Evolutionary conservation across 805 yeast genomes (phyloP), one percentile per base, ranked within the genome.

Genomic region (Nakazawaea wyomingensis): DNA sequence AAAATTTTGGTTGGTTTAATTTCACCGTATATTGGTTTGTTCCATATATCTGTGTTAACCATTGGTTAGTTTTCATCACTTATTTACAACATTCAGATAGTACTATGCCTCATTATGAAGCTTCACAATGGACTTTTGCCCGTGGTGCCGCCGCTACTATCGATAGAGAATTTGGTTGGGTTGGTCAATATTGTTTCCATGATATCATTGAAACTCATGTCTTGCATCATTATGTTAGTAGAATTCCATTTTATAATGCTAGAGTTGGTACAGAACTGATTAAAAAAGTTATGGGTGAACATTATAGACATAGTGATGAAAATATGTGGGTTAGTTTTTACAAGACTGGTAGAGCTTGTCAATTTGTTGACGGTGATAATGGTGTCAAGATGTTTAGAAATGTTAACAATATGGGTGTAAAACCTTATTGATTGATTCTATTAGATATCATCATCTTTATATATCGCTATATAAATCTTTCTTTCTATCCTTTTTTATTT

Each of bases 191-290:
- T 72, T 68, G 84, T 55, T 82, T 86, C 79, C 96, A 86, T 64
- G 95, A 85, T 61, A 86, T 86, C 57, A 85, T 86, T 57, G 96
- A 86, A 68, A 87, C 96, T 41, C 96, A 86, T 60, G 95, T 87
- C 43, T 72, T 83, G 55, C 96, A 86, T 67, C 96, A 86, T 66
- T 87, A 76, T 62, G 80, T 77, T 50, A 81, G 90, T 9, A 72
- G 95, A 62, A 85, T 86, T 52, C 96, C 96, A 37, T 87, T 87
- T 69, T 86, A 86, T 72, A 82, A 85, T 54, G 95, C 82, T n/a
- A 74, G 91, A 62, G 78, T 76, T 56, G 93, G 85, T 38, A 72
- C 87, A 47, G 87, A 68, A 48, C 91, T 85, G 43, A 81, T 86
- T 64, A 78, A 80, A 67, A 78, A 80, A 63, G 91, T 83, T 48